Base-by-base conservation (phyloP, 306 rosid species). In the Dalbergia cochinchinensis region DNA sequence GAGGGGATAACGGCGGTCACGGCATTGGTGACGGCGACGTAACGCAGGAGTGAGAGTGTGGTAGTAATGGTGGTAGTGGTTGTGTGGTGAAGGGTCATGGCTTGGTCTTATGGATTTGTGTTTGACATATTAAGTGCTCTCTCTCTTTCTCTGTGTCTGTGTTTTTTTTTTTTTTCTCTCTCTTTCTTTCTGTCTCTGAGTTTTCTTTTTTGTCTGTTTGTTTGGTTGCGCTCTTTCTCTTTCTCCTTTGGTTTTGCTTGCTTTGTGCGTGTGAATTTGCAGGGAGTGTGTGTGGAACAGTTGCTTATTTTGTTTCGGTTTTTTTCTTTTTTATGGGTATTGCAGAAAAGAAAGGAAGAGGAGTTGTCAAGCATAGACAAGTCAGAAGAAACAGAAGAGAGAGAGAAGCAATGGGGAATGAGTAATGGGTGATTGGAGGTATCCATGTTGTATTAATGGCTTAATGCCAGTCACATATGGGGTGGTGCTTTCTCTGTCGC, bases 121-220 rank as follows among this genome's bases (percentile, higher is more conserved):
- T 60, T 76, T 60, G 80, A 60, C 89, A 86, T 81, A 10, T 51
- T 76, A 11, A 45, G 69, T 65, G 54, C 12, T 41, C 11, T 54
- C 53, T 15, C 31, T 57, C 6, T 16, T 22, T 65, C 42, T 16
- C 65, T 59, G 5, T 20, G 5, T 59, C 69, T 35, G 10, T 64
- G 22, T 14, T 0, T 62, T 19, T 14, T 19, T 64, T 8, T 63
- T 34, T 9, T 73, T 4, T 41, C 39, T 78, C 59, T 53, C 61
- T 45, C 45, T 65, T 16, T 74, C 16, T 69, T 9, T 45, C 48
- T 74, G 37, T 53, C 63, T 61, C 14, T 58, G 34, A 16, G 50
- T 57, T 80, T 73, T 83, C 41, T 79, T 60, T 72, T 73, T 83
- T 74, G 81, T 74, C 78, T 79, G 64, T 79, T 74, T 37, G 78